phyloP scores from a whole-genome alignment of 805 yeast genomes.

The Saturnispora silvae region DNA sequence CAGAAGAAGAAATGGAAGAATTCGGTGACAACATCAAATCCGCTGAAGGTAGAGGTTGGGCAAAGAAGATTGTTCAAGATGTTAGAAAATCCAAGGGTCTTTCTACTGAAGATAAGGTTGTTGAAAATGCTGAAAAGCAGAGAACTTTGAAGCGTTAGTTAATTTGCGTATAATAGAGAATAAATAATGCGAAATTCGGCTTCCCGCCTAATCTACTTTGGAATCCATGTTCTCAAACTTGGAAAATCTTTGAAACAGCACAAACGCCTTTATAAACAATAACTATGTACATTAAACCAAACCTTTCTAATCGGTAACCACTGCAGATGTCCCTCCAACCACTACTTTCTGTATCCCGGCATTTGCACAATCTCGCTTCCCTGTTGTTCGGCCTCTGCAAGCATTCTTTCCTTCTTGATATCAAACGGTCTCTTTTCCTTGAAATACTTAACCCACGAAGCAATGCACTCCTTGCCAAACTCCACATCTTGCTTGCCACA shows the following conservation, averaged over 20 bases:
- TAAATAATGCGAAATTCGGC: too few species aligned
- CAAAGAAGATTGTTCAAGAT: conserved; percentile 72
- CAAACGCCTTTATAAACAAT: too few species aligned
- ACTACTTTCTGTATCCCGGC: conserved; percentile 19
- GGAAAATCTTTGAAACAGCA: too few species aligned
- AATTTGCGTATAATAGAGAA: too few species aligned
- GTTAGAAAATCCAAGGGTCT: conserved; percentile 83
- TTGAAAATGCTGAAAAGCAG: conserved; percentile 89
- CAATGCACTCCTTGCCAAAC: conserved; percentile 69
- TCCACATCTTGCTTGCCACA: conserved; percentile 50
- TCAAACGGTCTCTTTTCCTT: conserved; percentile 83
- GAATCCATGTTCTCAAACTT: too few species aligned
- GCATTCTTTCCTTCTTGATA: conserved; percentile 52
- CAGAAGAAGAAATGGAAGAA: conserved; percentile 91
- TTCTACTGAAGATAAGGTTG: conserved; percentile 80
- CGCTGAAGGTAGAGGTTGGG: conserved; percentile 76
- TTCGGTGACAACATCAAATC: conserved; percentile 68
- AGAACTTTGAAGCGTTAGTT: conserved; percentile 75
- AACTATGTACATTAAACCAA: neutral
- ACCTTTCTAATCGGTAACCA: too few species aligned
- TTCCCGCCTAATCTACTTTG: too few species aligned
- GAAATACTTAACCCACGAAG: conserved; percentile 83
- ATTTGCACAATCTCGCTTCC: conserved; percentile 36
- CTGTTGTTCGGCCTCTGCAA: conserved; percentile 60
- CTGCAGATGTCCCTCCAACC: too few species aligned